Percentiles rank a stretch among this genome's conserved stretches.
phyloP scores from a whole-genome alignment of 1,284 basidiomycete species.

The Pterula multifida region DNA sequence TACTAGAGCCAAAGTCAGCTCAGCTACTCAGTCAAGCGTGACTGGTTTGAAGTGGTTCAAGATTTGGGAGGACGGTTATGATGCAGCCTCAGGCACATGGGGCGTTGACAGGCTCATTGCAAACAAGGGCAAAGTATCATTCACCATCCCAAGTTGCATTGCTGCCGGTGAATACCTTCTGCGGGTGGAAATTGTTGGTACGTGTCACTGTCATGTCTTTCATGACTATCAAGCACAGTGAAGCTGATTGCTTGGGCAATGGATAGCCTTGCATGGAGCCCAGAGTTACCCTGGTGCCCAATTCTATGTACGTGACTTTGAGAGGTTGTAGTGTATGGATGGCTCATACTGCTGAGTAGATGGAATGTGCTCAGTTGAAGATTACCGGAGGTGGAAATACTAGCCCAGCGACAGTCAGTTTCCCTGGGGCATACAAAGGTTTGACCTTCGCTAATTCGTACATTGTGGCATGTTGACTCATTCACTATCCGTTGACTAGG shows the following conservation, averaged over 20 bases:
- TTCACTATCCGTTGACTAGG: constrained; percentile 1
- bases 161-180: constrained; percentile 27
- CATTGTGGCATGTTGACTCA: neutral
- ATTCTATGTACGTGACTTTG: constrained; percentile 18
- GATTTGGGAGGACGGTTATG: constrained; percentile 22
- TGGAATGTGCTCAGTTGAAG: constrained; percentile 27
- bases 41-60: constrained; percentile 50
- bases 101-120: constrained; percentile 28
- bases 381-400: constrained; percentile 28
- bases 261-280: constrained; percentile 19
- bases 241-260: neutral
- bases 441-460: neutral
- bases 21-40: constrained; percentile 30
- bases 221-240: neutral
- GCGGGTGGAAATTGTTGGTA: constrained; percentile 25
- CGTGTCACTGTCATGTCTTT: neutral
- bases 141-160: constrained; percentile 28
- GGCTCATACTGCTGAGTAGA: neutral
- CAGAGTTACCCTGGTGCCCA: constrained; percentile 22
- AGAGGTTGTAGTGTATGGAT: neutral
- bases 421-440: constrained; percentile 31
- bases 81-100: constrained; percentile 15
- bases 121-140: constrained; percentile 30
- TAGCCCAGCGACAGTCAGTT: constrained; percentile 30
- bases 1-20: constrained; percentile 31